Conservation (phyloP, 192 early-diverging fungal species). For the Chytriomyces confervae region DNA sequence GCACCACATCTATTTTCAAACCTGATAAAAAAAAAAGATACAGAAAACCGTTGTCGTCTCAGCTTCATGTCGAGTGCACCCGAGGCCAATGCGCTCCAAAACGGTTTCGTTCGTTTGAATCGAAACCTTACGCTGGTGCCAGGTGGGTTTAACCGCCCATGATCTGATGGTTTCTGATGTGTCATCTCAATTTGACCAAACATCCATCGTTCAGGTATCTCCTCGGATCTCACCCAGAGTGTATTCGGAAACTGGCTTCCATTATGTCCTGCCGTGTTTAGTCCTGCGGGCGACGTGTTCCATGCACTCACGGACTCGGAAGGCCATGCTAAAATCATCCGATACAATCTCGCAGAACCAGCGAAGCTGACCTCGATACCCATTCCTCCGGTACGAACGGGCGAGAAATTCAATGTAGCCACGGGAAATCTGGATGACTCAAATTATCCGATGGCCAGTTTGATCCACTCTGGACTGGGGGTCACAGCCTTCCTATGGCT, state of each 20-base stretch:
- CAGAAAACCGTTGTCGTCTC: too few species aligned
- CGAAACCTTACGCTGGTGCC: too few species aligned
- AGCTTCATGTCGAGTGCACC: too few species aligned
- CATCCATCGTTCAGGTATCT: neutral
- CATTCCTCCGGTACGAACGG: neutral
- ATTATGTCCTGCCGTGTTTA: constrained; percentile 10
- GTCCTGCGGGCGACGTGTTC: constrained; percentile 7
- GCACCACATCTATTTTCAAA: too few species aligned
- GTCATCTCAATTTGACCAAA: too few species aligned
- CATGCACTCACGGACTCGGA: constrained; percentile 2
- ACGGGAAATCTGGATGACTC: neutral
- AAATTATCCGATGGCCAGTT: neutral
- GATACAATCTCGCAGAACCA: neutral
- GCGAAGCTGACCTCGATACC: neutral
- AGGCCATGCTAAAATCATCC: neutral
- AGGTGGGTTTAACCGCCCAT: too few species aligned
- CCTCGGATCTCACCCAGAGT: neutral
- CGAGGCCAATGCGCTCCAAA: too few species aligned
- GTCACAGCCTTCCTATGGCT: neutral
- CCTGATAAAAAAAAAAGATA: too few species aligned
- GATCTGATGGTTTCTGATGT: too few species aligned
- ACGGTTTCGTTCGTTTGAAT: too few species aligned
- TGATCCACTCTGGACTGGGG: neutral
- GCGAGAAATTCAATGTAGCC: neutral
- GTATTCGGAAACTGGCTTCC: constrained; percentile 21